phyloP scores from a whole-genome alignment of 116 monocot genomes.

The Trichopus zeylanicus region DNA sequence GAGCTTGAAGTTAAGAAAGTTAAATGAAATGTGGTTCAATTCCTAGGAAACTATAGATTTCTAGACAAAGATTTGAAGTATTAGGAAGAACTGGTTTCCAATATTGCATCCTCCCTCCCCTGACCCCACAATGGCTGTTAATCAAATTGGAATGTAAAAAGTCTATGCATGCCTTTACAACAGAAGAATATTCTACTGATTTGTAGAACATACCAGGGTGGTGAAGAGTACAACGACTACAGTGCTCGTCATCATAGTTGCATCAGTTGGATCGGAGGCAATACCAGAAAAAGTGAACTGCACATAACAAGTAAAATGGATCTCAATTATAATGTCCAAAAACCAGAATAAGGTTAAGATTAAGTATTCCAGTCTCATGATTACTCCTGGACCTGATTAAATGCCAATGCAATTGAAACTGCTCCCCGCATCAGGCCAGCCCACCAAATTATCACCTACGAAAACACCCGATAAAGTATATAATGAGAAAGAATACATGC shows the following conservation, averaged over 20 bases:
- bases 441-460: conserved; percentile 79
- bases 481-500: not conserved
- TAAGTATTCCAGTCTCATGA: not conserved
- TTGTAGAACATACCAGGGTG: conserved; percentile 38
- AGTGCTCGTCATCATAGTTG: conserved; percentile 86
- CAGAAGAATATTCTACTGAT: not conserved
- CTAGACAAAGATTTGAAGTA: too few relatives aligned
- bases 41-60: too few relatives aligned
- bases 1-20: too few relatives aligned
- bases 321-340: not conserved
- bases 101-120: too few relatives aligned
- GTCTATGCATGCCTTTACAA: not conserved
- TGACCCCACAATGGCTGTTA: too few relatives aligned
- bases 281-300: conserved; percentile 72
- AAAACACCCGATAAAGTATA: not conserved
- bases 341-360: not conserved
- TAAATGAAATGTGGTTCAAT: too few relatives aligned
- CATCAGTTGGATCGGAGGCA: conserved; percentile 57
- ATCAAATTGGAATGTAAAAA: not conserved
- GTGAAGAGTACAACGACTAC: conserved; percentile 67
- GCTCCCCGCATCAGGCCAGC: conserved; percentile 87
- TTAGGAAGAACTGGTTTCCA: too few relatives aligned
- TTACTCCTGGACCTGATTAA: conserved; percentile 37
- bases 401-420: conserved; percentile 73
- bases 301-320: not conserved